These are phyloP conservation scores for Quillaja saponaria DNA, from an alignment of 306 rosid genomes.

Conservation along the genomic window DNA sequence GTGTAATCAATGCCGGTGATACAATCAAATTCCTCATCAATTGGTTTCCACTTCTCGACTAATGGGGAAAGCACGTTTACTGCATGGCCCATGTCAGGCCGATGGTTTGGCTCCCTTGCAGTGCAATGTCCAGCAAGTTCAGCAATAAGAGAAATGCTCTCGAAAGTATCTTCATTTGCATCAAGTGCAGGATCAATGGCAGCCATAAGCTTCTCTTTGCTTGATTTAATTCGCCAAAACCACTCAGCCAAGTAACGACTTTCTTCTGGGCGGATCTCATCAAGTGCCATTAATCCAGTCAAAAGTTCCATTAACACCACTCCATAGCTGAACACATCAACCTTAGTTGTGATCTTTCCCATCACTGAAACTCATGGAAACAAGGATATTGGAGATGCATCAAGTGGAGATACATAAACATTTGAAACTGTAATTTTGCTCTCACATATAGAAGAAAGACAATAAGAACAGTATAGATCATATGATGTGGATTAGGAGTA, in stretches of 20 bases:
- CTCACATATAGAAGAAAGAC: too few relatives aligned
- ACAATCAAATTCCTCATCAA: slow-evolving; percentile 43
- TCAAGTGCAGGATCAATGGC: slow-evolving; percentile 65
- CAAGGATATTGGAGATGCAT: slow-evolving; percentile 1
- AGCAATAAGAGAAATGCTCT: slow-evolving; percentile 50
- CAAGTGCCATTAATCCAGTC: slow-evolving; percentile 74
- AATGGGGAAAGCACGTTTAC: slow-evolving; percentile 58
- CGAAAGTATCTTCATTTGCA: slow-evolving; percentile 46
- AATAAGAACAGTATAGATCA: too few relatives aligned
- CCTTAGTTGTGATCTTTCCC: slow-evolving; percentile 90
- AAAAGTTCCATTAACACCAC: slow-evolving; percentile 79
- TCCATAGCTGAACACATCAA: slow-evolving; percentile 78
- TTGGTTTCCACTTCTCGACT: slow-evolving; percentile 74
- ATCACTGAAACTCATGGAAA: slow-evolving; percentile 55
- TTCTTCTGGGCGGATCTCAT: slow-evolving; percentile 76
- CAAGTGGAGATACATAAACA: not conserved
- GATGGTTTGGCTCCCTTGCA: slow-evolving; percentile 67
- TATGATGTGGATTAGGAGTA: too few relatives aligned
- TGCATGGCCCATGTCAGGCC: slow-evolving; percentile 86
- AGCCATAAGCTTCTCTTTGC: slow-evolving; percentile 56
- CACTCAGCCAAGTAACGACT: slow-evolving; percentile 76
- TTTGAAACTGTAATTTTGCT: not conserved
- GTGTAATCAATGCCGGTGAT: slow-evolving; percentile 51
- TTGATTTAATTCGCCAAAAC: slow-evolving; percentile 71
- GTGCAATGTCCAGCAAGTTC: slow-evolving; percentile 89